phyloP scores from a whole-genome alignment of 1,139 yeast species.

The Debaryomyces sp. region DNA sequence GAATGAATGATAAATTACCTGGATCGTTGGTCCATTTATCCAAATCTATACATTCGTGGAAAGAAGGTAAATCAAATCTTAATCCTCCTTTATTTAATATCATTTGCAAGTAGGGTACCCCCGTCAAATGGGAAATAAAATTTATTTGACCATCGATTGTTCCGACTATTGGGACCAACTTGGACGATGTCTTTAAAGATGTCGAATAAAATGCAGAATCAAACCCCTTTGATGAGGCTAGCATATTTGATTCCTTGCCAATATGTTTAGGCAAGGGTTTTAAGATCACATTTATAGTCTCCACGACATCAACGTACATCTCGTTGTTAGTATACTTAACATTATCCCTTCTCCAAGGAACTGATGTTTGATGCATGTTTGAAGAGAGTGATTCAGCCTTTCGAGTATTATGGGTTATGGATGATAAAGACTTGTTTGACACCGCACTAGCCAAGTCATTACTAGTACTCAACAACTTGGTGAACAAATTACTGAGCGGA shows the following conservation, averaged over 20 bases:
- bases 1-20: constrained; percentile 67
- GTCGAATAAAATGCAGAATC: constrained; percentile 45
- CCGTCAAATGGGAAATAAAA: constrained; percentile 70
- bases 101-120: constrained; percentile 71
- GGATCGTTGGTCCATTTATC: constrained; percentile 41
- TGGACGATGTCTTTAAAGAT: constrained; percentile 17
- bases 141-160: constrained; percentile 66
- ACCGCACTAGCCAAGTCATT: constrained; percentile 32
- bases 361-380: constrained; percentile 17
- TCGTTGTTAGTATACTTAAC: constrained; percentile 75
- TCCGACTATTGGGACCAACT: constrained; percentile 52
- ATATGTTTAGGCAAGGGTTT: constrained; percentile 23
- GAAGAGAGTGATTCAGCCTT: constrained; percentile 7
- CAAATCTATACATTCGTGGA: constrained; percentile 61
- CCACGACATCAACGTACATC: constrained; percentile 76
- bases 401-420: constrained; percentile 10
- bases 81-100: constrained; percentile 48
- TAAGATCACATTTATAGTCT: constrained; percentile 53
- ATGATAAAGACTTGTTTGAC: constrained; percentile 17
- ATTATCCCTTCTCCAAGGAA: constrained; percentile 76
- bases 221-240: constrained; percentile 19
- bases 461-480: constrained; percentile 39
- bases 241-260: constrained; percentile 9
- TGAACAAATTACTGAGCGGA: constrained; percentile 54
- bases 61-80: constrained; percentile 50